Base-by-base conservation (phyloP, 2,329 filamentous ascomycete genomes). In the Lizonia empirigonia region DNA sequence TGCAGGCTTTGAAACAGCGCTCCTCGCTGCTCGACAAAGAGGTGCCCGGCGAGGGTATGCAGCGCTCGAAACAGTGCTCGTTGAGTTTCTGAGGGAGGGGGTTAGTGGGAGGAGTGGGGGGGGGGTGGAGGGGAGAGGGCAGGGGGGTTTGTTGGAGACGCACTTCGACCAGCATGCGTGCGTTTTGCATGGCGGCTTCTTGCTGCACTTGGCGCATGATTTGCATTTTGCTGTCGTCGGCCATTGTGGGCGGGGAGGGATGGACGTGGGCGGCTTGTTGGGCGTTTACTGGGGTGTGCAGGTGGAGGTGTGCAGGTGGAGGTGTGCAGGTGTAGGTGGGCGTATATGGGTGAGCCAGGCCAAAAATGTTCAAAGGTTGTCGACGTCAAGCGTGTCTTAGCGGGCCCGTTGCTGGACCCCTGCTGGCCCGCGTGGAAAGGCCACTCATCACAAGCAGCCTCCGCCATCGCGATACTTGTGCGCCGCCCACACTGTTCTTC, bases 21-120 rank as follows among this genome's bases (percentile, higher is more conserved):
- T 76, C 67, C 63, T 82, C 80, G 68, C 74, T 72, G 37, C 75
- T 77, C 22, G 78, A 80, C 41, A 82, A 71, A 9, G 78, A 80
- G 36, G 76, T 68, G 51, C 77, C 75, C 55, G 80, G 80, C 60
- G 79, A 80, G 37, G 79, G 78, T 23, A 82, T 71, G 74, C 80
- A 82, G 65, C 78, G 77, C 58, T 81, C 78, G 74, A 81, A 82
- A 72, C 80, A 82, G 71, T 82, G 78, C 61, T 81, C 78, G 70
- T 82, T 82, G 58, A 82, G 71, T 76, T 81, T 82, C 78, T 81
- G 51, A 5, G 1, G 7, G 2, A 5, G n/a, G 12, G 10, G 15
- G 39, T 22, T n/a, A n/a, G n/a, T n/a, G n/a, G n/a, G n/a, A 45
- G 42, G 15, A 18, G n/a, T 16, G 13, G 8, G 20, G 15, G 23